Percentiles rank a stretch among this genome's conserved stretches.
Evolutionary conservation across 2,329 filamentous ascomycete species (phyloP).

Genomic region (Phoma herbarum): DNA sequence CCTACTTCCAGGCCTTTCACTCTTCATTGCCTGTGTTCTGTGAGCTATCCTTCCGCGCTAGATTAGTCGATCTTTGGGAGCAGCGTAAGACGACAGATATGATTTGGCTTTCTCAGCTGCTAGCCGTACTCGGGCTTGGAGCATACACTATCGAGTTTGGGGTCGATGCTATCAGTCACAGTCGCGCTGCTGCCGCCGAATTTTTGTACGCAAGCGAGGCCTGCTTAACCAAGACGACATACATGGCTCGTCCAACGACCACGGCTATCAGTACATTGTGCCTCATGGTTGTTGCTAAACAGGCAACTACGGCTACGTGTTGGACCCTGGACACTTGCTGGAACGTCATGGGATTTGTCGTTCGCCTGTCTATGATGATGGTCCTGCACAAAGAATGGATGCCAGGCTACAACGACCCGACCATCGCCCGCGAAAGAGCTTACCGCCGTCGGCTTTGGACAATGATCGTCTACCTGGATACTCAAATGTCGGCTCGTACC

Average conservation of each 20-base stretch:
- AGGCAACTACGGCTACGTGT: conserved; percentile 34
- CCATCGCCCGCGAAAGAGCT: conserved; percentile 19
- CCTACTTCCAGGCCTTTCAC: conserved; percentile 28
- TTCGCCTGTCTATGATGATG: conserved; percentile 33
- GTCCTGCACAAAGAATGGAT: conserved; percentile 27
- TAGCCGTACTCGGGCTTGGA: conserved; percentile 33
- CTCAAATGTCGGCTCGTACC: conserved; percentile 31
- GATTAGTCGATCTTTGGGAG: conserved; percentile 21
- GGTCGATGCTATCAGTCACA: conserved; percentile 5
- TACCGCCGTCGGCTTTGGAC: conserved; percentile 29
- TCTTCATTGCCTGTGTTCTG: conserved; percentile 25
- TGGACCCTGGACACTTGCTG: conserved; percentile 35
- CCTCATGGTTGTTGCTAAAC: conserved; percentile 36
- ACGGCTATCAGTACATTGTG: conserved; percentile 28
- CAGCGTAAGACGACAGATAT: conserved; percentile 15
- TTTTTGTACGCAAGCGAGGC: conserved; percentile 35
- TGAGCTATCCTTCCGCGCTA: conserved; percentile 9
- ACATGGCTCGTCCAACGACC: conserved; percentile 31
- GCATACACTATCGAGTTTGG: conserved; percentile 22
- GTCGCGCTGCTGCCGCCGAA: conserved; percentile 12
- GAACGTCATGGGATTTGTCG: conserved; percentile 29
- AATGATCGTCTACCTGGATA: conserved; percentile 31
- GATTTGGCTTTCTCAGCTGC: conserved; percentile 30
- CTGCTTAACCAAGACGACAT: conserved; percentile 32
- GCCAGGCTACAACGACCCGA: conserved; percentile 17